Evolutionary conservation across 441 rosid species (phyloP).

Genomic region (Syzygium syzygioides): DNA sequence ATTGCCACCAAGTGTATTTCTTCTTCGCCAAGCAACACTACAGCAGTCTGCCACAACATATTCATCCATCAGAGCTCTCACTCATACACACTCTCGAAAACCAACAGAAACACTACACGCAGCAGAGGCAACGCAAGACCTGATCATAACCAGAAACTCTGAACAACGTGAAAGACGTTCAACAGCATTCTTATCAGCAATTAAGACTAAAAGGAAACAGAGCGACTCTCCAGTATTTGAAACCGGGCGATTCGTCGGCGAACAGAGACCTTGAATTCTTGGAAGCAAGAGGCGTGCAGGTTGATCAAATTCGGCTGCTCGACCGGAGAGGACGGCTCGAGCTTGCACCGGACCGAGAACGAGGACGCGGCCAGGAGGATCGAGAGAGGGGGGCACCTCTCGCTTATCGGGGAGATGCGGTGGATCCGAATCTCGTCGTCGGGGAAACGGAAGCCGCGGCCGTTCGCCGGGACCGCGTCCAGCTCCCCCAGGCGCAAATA

Average conservation of each 20-base stretch:
- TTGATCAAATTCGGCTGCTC: conserved; percentile 63
- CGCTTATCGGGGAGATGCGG: conserved; percentile 56
- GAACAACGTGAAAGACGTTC: background rate
- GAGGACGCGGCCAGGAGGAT: conserved; percentile 82
- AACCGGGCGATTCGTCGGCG: background rate
- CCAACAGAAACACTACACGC: background rate
- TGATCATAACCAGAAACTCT: background rate
- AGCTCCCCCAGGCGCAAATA: conserved; percentile 74
- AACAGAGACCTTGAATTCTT: conserved; percentile 67
- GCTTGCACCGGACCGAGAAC: conserved; percentile 80
- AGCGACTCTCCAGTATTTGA: background rate
- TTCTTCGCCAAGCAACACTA: conserved; percentile 69
- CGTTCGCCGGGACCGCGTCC: conserved; percentile 47
- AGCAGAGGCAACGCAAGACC: background rate
- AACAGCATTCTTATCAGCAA: background rate
- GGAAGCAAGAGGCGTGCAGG: conserved; percentile 83
- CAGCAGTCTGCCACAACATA: conserved; percentile 59
- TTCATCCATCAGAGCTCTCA: background rate
- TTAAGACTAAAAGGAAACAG: background rate
- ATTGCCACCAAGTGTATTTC: conserved; percentile 95
- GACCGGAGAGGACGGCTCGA: conserved; percentile 53
- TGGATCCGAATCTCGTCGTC: conserved; percentile 89
- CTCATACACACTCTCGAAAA: background rate
- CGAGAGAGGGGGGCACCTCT: conserved; percentile 87
- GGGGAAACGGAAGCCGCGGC: conserved; percentile 62